Base-by-base conservation (phyloP, 2,329 filamentous ascomycete species). In the Colletotrichum sp. region DNA sequence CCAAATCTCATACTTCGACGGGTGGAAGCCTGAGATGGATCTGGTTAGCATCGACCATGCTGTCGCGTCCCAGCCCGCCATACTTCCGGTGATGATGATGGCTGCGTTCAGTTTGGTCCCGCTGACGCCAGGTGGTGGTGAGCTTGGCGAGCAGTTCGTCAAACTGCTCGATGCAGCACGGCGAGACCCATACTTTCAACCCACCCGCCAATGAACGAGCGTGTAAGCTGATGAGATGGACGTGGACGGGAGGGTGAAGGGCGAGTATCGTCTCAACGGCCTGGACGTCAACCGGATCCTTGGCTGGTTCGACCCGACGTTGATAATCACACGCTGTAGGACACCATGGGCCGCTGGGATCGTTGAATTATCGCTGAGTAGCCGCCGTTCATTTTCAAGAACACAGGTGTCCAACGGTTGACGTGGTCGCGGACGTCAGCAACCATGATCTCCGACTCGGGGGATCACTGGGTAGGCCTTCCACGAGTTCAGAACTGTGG, bases 211-310 rank as follows among this genome's bases (percentile, higher is more conserved):
- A 24, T 10, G 2, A 55, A n/a, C 13, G 48, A 55, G 1, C n/a
- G 5, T 7, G n/a, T 12, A 55, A 8, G n/a, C 24, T 22, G 48
- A 24, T 2, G 48, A 24, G 22, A n/a, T n/a, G 22, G 48, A 55
- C 48, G 4, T 55, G 48, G n/a, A 55, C 48, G 48, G n/a, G 48
- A 55, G 48, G n/a, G 18, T 55, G 48, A 24, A 55, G 48, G n/a
- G n/a, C 48, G 5, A 55, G 48, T 4, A 55, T 55, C 48, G 48
- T 24, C 48, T 3, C 48, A 22, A 55, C 48, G n/a, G 48, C 48
- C 48, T 55, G n/a, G 48, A n/a, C 48, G n/a, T 55, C 48, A 24
- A 24, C 48, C 48, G 24, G 48, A 55, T 55, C 48, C 48, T 55
- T 24, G 48, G 48, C 48, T 24, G 18, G 48, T 55, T 55, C 48